Base-by-base conservation (phyloP, 2,329 filamentous ascomycete species). In the Exserohilum rostratum region DNA sequence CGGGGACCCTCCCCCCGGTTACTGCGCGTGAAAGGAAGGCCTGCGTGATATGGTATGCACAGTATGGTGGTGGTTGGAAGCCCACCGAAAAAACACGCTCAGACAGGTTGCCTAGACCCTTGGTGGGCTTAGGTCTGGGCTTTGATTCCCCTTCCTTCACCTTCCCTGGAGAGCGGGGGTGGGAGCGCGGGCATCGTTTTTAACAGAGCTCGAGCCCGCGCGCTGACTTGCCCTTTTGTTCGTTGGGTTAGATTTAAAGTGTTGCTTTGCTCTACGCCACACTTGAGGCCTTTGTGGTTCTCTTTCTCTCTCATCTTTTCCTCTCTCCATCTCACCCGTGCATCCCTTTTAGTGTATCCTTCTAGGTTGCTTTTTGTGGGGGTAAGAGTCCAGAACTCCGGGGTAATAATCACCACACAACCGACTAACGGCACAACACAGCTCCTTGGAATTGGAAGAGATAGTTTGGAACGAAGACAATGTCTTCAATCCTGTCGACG, bases 401-500 rank as follows among this genome's bases (percentile, higher is more conserved):
- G 43, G 30, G 43, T 34, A 34, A n/a, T n/a, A 9, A 42, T 9
- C 5, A 17, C 25, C 39, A 17, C 15, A 25, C n/a, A n/a, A n/a
- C n/a, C n/a, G n/a, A n/a, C n/a, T n/a, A n/a, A n/a, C n/a, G n/a
- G n/a, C n/a, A n/a, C 20, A 39, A 11, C 11, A 27, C 22, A 13
- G 22, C 13, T 13, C 25, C 38, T 30, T 25, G 25, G 27, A 17
- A 11, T 22, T 11, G 18, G 34, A 20, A 13, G 25, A 18, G 22
- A 17, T n/a, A 29, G 30, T 18, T 39, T 22, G 37, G 37, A n/a
- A 42, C 15, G 13, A 39, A 20, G 50, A 45, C 30, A 52, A 71
- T 71, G 68, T 65, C 69, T 47, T 69, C 70, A 15, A 58, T 61
- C 31, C 35, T 48, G 4, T 47, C n/a, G n/a, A n/a, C n/a, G n/a